These are phyloP conservation scores for Sporisorium scitamineum DNA, from an alignment of 1,284 basidiomycete species.

Conservation along the genomic window DNA sequence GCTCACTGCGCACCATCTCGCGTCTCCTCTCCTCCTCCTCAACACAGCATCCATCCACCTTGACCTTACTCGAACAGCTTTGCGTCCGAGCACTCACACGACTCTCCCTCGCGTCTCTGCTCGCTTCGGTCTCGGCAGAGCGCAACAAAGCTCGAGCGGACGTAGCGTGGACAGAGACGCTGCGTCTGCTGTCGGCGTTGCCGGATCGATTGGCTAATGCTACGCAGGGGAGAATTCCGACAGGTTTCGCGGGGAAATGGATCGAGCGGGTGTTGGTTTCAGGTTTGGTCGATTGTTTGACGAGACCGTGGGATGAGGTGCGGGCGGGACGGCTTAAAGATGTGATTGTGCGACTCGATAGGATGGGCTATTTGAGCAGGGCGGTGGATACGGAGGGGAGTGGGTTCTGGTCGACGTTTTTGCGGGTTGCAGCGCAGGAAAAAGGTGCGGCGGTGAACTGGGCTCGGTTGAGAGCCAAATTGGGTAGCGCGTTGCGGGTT, in stretches of 20 bases:
- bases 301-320: neutral
- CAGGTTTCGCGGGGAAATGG: constrained; percentile 3
- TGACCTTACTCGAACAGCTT: constrained; percentile 6
- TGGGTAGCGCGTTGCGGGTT: neutral
- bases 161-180: constrained; percentile 30
- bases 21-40: constrained; percentile 4
- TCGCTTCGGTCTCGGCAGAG: neutral
- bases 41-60: too few species aligned
- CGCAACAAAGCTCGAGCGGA: constrained; percentile 20
- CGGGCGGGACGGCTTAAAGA: constrained; percentile 3
- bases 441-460: neutral
- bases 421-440: neutral
- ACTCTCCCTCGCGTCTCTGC: constrained; percentile 16
- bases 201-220: constrained; percentile 43
- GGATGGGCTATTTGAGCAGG: constrained; percentile 17
- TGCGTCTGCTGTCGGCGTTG: constrained; percentile 14
- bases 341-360: constrained; percentile 22
- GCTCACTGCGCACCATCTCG: constrained; percentile 17
- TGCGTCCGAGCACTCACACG: neutral
- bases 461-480: neutral
- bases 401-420: constrained; percentile 24
- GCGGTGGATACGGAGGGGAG: constrained; percentile 7
- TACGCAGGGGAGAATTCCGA: constrained; percentile 9
- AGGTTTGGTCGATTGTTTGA: constrained; percentile 11
- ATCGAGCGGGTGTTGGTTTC: constrained; percentile 15